Percentiles rank a stretch among this genome's conserved stretches.
Evolutionary conservation across 805 yeast species (phyloP).

Genomic region (Nakazawaea sp.): DNA sequence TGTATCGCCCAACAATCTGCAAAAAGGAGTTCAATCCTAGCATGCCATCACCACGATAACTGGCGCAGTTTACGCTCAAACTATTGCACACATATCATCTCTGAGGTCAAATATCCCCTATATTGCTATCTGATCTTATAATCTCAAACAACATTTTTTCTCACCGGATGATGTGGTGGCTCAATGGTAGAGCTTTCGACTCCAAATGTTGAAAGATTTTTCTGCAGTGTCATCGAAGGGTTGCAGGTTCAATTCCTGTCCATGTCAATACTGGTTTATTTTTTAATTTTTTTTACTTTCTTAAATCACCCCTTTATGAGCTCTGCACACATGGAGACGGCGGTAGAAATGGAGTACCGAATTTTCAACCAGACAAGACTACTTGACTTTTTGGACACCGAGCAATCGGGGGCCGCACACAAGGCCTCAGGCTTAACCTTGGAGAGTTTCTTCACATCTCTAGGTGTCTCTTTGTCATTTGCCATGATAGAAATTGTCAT

Average conservation of each 20-base stretch:
- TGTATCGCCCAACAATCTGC: too few species aligned
- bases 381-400: constrained; percentile 37
- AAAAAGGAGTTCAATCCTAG: too few species aligned
- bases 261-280: constrained; percentile 48
- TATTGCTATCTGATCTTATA: too few species aligned
- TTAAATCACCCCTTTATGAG: too few species aligned
- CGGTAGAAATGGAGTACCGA: neutral
- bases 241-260: constrained; percentile 87
- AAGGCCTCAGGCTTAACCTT: constrained; percentile 51
- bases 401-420: constrained; percentile 56
- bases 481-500: constrained; percentile 44
- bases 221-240: constrained; percentile 56
- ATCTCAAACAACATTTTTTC: too few species aligned
- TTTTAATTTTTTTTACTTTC: constrained; percentile 10
- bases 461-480: constrained; percentile 45
- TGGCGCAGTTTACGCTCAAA: too few species aligned
- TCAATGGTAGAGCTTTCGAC: constrained; percentile 78
- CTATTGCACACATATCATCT: too few species aligned
- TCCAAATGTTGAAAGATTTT: constrained; percentile 38
- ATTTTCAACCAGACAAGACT: constrained; percentile 11
- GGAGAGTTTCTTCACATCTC: constrained; percentile 46
- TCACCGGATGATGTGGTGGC: constrained; percentile 54
- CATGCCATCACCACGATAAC: too few species aligned
- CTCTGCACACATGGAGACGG: too few species aligned
- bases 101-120: too few species aligned